Evolutionary conservation across 176 grass and related monocot genomes (phyloP), one percentile per base, ranked within the genome.

Genomic region (Bothriochloa decipiens): DNA sequence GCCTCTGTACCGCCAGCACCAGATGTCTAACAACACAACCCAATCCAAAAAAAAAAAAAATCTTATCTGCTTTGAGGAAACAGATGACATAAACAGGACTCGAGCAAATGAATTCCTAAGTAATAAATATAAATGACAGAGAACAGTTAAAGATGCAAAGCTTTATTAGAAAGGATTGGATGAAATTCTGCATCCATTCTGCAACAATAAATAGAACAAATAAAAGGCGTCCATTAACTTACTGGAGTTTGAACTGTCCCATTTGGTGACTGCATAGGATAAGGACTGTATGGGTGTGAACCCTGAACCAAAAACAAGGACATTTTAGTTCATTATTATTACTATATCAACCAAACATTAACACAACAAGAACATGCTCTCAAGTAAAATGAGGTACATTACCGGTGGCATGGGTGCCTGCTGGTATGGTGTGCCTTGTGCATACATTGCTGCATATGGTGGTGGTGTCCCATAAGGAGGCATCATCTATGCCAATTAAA

Each of bases 361-460:
- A 40, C 49, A 86, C n/a, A 60, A 50, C 16, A 79, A 86, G 81
- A 74, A 8, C 43, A 74, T 61, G 61, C 16, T 58, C 25, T 5
- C 15, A 73, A 74, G 74, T 74, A 47, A 86, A 86, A 79, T 68
- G n/a, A 33, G 68, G 13, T 86, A 41, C 14, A 85, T 11, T 88
- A 91, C 90, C 68, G 86, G 86, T 78, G 79, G 86, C 73, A 88
- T 79, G 47, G 82, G 74, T 75, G 74, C 62, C 72, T 79, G 90
- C 73, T 85, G 90, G 86, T 91, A 91, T 68, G 86, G 86, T 69
- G 82, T 82, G 60, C 86, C 90, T 82, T 88, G 90, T 57, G 90
- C 78, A 74, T 91, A 88, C 86, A 91, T 91, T 8, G 86, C 68
- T 62, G 86, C 86, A 35, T 85, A 91, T 62, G 90, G 86, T 83